These are phyloP conservation scores for Spiromyces aspiralis DNA, from an alignment of 371 early-diverging fungal species.

Conservation along the genomic window DNA sequence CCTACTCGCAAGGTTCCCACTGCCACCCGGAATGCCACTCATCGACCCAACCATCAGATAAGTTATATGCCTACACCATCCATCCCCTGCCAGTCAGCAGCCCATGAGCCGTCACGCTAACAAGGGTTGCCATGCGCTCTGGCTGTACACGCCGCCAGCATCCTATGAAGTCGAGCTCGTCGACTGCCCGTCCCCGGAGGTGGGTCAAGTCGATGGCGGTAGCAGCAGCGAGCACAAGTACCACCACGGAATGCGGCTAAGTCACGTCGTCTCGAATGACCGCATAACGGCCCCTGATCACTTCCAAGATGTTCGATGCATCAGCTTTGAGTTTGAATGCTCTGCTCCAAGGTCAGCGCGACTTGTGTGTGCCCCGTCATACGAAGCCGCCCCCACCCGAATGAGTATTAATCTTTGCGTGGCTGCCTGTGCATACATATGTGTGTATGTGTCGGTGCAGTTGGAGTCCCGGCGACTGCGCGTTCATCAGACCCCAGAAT, in stretches of 20 bases:
- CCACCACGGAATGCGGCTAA: not conserved
- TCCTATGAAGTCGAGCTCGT: constrained; percentile 3
- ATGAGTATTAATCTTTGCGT: too few relatives aligned
- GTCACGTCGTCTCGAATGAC: constrained; percentile 18
- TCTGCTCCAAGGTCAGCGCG: too few relatives aligned
- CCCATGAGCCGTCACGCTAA: too few relatives aligned
- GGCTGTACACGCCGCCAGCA: constrained; percentile 8
- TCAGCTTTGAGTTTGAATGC: constrained; percentile 40
- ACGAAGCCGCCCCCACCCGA: too few relatives aligned
- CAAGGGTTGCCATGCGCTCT: too few relatives aligned
- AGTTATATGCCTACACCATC: too few relatives aligned
- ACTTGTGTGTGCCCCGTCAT: too few relatives aligned
- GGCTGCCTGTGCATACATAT: too few relatives aligned
- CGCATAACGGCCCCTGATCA: constrained; percentile 64
- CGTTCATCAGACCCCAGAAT: constrained; percentile 59
- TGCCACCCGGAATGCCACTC: too few relatives aligned
- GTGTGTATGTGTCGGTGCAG: not conserved
- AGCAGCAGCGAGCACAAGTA: not conserved
- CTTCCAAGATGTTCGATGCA: constrained; percentile 80
- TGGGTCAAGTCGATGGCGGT: too few relatives aligned
- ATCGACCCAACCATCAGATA: too few relatives aligned
- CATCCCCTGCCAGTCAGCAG: too few relatives aligned
- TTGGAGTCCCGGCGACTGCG: constrained; percentile 76
- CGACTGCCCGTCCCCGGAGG: not conserved
- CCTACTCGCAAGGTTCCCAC: constrained; percentile 40